Base-by-base conservation (phyloP, 2,329 filamentous ascomycete genomes). In the Aspergillus intermedius region DNA sequence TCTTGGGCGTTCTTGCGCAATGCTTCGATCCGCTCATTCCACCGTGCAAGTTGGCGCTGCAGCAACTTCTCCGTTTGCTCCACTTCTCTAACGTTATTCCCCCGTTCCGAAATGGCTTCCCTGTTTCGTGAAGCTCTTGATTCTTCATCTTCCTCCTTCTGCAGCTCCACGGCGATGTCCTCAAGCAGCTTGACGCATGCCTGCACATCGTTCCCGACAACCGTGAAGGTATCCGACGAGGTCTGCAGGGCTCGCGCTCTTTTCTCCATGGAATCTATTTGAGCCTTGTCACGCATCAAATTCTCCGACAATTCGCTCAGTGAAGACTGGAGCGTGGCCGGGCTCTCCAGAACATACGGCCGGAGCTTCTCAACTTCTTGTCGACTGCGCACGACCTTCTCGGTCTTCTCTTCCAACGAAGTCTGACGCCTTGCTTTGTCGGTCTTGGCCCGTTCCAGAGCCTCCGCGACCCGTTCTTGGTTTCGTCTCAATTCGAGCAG, bases 61-160 rank as follows among this genome's bases (percentile, higher is more conserved):
- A 97, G 76, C 56, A 96, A 76, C 15, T 83, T 80, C 73, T 97
- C 91, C 15, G 88, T 87, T 50, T 91, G 80, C 68, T 97, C 93
- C 3, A 97, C 87, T 67, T 97, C 91, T 52, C 88, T 82, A 15
- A 94, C 90, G 60, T 88, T 94, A 59, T 93, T 94, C 43, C 87
- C 87, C 49, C 89, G 81, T 65, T 96, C 91, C 2, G 87, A 86
- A 4, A 98, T 80, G 2, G 88, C 88, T 57, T 98, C 93, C 48
- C 86, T 80, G 64, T 96, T 91, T 62, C 84, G 83, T 8, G 84
- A 79, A 48, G 91, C 91, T 52, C 87, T 83, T 7, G 83, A 79
- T 58, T 88, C 82, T 67, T 95, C 91, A 50, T 97, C 91, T 42
- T 97, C 91, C 69, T 97, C 91, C 66, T 91, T 94, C 42, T 83